Base-by-base conservation (phyloP, 345 rosid genomes). In the Carallia brachiata region DNA sequence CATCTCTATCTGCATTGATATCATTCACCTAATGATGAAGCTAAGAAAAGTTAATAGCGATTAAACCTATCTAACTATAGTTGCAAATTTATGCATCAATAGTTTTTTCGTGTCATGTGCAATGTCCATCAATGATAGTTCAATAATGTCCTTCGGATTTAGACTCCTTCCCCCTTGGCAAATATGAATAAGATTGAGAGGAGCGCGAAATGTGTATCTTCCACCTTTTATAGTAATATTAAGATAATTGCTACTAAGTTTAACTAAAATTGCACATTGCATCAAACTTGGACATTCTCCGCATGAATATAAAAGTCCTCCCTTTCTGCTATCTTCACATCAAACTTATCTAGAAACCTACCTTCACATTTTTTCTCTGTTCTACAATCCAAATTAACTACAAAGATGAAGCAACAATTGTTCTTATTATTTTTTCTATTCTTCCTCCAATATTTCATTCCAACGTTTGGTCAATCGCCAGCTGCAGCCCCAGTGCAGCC, bases 1-100 rank as follows among this genome's bases (percentile, higher is more conserved):
- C 9, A 9, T 32, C 76, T 63, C 65, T 74, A 59, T 57, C 73
- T 61, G 60, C 65, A 57, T 32, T 68, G 37, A 74, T 63, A 34
- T 54, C 7, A 61, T 8, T 39, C 52, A 34, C 58, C 59, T 34
- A 52, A 27, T 1, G 9, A 31, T 32, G 13, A 53, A 60, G 7
- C 23, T 60, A 39, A 67, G 17, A 37, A 39, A 17, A 13, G 34
- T 6, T 9, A 23, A 31, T 30, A 65, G 12, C 39, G 34, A 27
- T 67, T 57, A 12, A 27, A 10, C 9, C 30, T 61, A n/a, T 60
- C 39, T 40, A 39, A 52, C 67, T 70, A 13, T 44, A 44, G 50
- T 44, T 44, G 48, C 50, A 44, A 44, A 4, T 12, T 12, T 44
- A 44, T 44, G 16, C 50, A 44, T 44, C 50, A 44, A 44, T 32